Base-by-base conservation (phyloP, 164 flowering plant species). In the Vitis rotundifolia region DNA sequence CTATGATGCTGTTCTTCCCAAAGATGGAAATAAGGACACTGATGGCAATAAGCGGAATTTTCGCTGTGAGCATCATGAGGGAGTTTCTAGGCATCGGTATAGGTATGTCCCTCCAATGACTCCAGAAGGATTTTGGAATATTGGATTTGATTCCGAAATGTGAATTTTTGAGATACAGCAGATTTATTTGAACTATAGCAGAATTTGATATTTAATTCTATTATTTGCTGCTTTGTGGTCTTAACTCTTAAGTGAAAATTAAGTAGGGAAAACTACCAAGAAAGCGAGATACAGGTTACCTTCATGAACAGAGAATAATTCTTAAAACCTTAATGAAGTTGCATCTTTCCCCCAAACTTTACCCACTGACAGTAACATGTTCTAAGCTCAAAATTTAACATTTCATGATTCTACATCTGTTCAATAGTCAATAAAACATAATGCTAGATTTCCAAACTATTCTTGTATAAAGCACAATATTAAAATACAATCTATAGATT, bases 81-180 rank as follows among this genome's bases (percentile, higher is more conserved):
- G 97, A 48, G 94, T 91, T 68, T 95, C 99, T 5, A 86, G 96
- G 83, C 99, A 95, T 81, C 86, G 98, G 37, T 95, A 91, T 63
- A 90, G 78, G 85, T 90, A 83, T 80, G 78, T 72, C 56, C 99
- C 99, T 82, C 99, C 99, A 22, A 22, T 76, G 70, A 95, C 98
- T 63, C 99, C 99, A 51, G 99, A 95, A 80, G 99, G 99, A 37
- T 95, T 92, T 82, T 95, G 99, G 99, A 89, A 95, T 74, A 95
- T 95, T 77, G 99, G 99, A 66, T 95, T 95, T 78, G 99, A 95
- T 57, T 86, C 98, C 69, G 86, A 83, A 74, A 79, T 75, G 76
- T 81, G 59, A 72, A 11, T 5, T 72, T 51, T 68, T 57, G 61
- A 67, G 60, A 26, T 19, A 6, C 44, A 37, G 2, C 19, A 16